A percentile compares a stretch with the other conserved stretches of the same genome.
These are phyloP conservation scores for Solanum pinnatisectum DNA, from an alignment of 257 asterid species.

Conservation along the genomic window DNA sequence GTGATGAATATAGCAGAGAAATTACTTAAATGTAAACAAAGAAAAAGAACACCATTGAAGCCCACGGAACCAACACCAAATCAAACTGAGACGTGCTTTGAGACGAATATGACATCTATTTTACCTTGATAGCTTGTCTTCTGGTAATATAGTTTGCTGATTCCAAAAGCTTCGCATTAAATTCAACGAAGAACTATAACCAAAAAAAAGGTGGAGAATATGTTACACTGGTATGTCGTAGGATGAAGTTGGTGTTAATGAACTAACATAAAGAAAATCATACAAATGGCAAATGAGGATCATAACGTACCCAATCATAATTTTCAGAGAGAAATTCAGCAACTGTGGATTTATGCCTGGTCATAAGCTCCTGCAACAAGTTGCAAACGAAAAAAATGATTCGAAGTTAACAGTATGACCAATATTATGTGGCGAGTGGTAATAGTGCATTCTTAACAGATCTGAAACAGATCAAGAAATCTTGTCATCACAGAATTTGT, in stretches of 20 bases:
- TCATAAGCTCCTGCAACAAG: slow-evolving; percentile 65
- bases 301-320: slow-evolving; percentile 54
- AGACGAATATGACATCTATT: background rate
- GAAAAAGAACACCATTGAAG: background rate
- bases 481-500: background rate
- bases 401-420: background rate
- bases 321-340: slow-evolving; percentile 65
- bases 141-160: slow-evolving; percentile 83
- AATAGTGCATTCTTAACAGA: background rate
- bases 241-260: background rate
- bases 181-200: slow-evolving; percentile 65
- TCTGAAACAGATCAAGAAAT: background rate
- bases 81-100: background rate
- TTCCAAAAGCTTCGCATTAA: slow-evolving; percentile 77
- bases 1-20: background rate
- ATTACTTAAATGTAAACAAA: background rate
- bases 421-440: background rate
- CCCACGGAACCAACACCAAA: background rate
- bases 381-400: slow-evolving; percentile 6
- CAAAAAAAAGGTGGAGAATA: background rate
- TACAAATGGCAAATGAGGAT: background rate
- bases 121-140: slow-evolving; percentile 83
- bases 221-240: background rate
- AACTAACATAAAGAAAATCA: background rate
- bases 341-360: slow-evolving; percentile 88